phyloP scores from a whole-genome alignment of 2,329 filamentous ascomycete species.

The Talaromyces sp. region DNA sequence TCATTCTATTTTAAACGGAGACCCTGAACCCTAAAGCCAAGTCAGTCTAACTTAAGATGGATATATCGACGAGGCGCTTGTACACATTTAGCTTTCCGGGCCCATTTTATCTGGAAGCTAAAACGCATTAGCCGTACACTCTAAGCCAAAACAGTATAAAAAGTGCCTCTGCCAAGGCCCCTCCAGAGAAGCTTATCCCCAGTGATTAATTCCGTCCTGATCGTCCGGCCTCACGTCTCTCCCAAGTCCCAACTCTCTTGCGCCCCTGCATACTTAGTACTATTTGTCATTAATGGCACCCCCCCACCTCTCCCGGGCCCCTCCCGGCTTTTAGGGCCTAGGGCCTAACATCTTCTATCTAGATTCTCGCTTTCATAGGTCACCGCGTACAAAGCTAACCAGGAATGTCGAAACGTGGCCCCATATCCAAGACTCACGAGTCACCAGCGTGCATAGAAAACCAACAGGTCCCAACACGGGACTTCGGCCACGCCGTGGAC shows the following conservation, averaged over 20 bases:
- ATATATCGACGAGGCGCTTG: not conserved
- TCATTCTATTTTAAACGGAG: not conserved
- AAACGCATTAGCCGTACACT: not conserved
- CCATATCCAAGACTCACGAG: not conserved
- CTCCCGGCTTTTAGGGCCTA: not conserved
- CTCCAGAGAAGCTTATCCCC: not conserved
- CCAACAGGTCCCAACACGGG: not conserved
- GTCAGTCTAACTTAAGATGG: not conserved
- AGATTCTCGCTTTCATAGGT: not conserved
- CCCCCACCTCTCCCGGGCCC: not conserved
- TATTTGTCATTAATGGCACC: not conserved
- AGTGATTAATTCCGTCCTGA: not conserved
- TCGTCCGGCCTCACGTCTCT: not conserved
- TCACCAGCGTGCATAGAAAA: not conserved
- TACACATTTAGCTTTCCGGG: not conserved
- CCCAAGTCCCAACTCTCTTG: not conserved
- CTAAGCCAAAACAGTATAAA: not conserved
- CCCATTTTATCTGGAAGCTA: not conserved
- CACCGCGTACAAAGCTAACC: not conserved
- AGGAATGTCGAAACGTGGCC: not conserved
- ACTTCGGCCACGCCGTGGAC: not conserved
- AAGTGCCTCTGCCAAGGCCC: not conserved
- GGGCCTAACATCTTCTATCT: not conserved
- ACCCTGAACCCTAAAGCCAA: not conserved
- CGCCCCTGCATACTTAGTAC: not conserved